Base-by-base conservation (phyloP, 2,329 filamentous ascomycete species). In the Elsinoe arachidis region DNA sequence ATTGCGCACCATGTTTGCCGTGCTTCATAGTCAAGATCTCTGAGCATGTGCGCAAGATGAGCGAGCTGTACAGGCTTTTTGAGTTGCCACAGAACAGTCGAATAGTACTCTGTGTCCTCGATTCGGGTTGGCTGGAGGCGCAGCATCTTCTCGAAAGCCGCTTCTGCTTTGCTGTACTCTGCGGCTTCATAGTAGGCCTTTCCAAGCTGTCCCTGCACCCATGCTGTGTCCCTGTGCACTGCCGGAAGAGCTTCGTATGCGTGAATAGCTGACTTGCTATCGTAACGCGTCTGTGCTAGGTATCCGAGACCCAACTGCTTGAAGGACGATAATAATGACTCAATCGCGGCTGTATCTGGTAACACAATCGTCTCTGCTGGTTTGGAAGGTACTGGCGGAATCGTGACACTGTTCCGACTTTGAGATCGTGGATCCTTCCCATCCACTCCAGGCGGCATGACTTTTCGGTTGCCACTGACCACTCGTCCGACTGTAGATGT, bases 91-190 rank as follows among this genome's bases (percentile, higher is more conserved):
- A 99, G 79, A n/a, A 95, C 86, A 0, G 93, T 99, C 12, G 92
- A 97, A 73, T 96, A 99, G 35, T 97, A 85, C 69, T 99, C 93
- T 91, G 97, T 96, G 67, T 96, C 91, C 68, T 95, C 87, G 44
- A 95, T 78, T 3, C 89, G 84, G 1, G 88, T 88, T 1, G 92
- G 92, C 11, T 88, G 85, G 63, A 93, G 78, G 33, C 86, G 81
- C 53, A 90, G 85, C 63, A 99, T 82, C 57, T 85, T 84, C 58
- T 84, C 80, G 70, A 96, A 99, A 66, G 85, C 87, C 62, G 87
- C 89, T 68, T 96, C 92, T 2, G 93, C 90, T 61, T 96, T 89
- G 1, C 78, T 76, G 68, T 97, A 96, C 63, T 86, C 82, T 9
- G 87, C 87, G 69, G 92, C 88, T 74, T 99, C 93, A 69, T 95